Base-by-base conservation (phyloP, 2,329 filamentous ascomycete species). In the Aspergillus persii region DNA sequence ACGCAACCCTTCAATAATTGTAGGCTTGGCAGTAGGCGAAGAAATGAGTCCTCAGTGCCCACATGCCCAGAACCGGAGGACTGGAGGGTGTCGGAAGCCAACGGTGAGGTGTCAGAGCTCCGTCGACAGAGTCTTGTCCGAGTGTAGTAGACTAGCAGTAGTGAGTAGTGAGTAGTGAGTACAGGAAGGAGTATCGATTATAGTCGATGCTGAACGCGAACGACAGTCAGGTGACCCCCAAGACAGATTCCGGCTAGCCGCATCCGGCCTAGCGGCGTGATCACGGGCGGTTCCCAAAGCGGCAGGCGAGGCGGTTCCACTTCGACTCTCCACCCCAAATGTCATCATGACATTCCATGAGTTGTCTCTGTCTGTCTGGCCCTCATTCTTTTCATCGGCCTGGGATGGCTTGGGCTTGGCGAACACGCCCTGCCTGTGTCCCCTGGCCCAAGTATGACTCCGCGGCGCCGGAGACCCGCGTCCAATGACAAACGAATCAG, bases 1-100 rank as follows among this genome's bases (percentile, higher is more conserved):
- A 56, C 54, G 57, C 50, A 56, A 59, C 53, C 33, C 18, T 23
- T 52, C 51, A 54, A 59, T 57, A 51, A 56, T 60, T 54, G 39
- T 27, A 50, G 29, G 56, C 63, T 64, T 60, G 63, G 60, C 56
- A 39, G 50, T 27, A 33, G 41, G 11, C 29, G 4, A 31, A 29
- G 44, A 51, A 31, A 31, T 23, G 18, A 23, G 18, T 23, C 18
- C 30, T 31, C 30, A 31, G 23, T 41, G 12, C 36, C 36, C 36
- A 41, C 36, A 41, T 41, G 15, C 1, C 36, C 11, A 15, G n/a
- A 15, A 5, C 12, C 15, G 12, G 12, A 7, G 11, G 11, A 36
- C 15, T 36, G 11, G 11, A 36, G 33, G 33, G 4, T 11, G 11
- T 9, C 15, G 33, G 15, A 12, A 15, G 33, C 11, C 11, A 8